A percentile compares a stretch with the other conserved stretches of the same genome.
These are phyloP conservation scores for Astrothelium subdiscretum DNA, from an alignment of 495 filamentous ascomycete genomes.

Conservation along the genomic window DNA sequence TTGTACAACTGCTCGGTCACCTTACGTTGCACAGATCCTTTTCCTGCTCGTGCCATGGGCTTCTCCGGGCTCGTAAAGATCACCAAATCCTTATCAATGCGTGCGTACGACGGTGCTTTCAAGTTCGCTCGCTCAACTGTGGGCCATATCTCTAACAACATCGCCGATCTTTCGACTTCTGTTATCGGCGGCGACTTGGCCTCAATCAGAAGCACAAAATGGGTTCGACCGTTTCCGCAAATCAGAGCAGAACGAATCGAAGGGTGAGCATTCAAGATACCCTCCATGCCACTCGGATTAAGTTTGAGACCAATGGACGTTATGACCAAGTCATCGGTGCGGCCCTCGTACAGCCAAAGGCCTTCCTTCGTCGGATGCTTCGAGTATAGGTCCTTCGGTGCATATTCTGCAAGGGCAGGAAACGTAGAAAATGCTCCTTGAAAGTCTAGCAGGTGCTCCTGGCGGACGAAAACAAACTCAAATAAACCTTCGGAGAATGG, in stretches of 20 bases:
- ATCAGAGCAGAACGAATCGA: not conserved
- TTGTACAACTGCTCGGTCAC: not conserved
- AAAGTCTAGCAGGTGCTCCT: not conserved
- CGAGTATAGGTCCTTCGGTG: not conserved
- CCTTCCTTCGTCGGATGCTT: constrained; percentile 1
- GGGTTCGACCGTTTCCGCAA: not conserved
- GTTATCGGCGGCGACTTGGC: not conserved
- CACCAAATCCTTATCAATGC: not conserved
- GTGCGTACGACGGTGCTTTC: not conserved
- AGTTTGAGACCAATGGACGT: not conserved
- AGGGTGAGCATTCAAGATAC: not conserved
- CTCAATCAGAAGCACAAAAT: not conserved
- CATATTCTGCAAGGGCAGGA: not conserved
- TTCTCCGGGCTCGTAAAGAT: not conserved
- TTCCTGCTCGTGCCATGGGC: not conserved
- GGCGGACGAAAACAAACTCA: not conserved
- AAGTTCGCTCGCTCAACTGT: not conserved
- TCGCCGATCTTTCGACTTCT: not conserved
- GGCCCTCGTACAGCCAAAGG: not conserved
- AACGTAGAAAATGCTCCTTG: not conserved
- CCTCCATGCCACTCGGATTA: not conserved
- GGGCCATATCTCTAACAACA: not conserved
- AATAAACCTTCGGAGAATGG: not conserved
- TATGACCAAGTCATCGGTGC: not conserved
- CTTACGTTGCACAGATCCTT: not conserved